Evolutionary conservation across 2,329 filamentous ascomycete genomes (phyloP), one percentile per base, ranked within the genome.

Genomic region (Raffaelea ambrosiae): DNA sequence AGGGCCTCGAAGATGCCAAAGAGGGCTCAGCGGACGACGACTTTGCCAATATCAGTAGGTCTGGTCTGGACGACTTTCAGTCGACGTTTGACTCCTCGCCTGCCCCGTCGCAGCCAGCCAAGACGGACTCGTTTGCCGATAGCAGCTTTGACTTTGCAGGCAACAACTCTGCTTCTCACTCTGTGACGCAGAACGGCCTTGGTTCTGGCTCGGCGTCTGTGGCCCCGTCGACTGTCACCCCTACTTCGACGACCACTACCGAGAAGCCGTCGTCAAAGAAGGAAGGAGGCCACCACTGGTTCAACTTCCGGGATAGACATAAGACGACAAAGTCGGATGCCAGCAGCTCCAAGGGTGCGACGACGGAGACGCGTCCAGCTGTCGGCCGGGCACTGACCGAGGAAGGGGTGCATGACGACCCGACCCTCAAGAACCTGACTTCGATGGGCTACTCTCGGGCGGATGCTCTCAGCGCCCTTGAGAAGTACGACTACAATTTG

Each of bases 401-500:
- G 46, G 80, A 83, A 19, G 85, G 85, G 3, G 85, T 85, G 59
- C 87, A 94, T 59, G 91, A 97, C 60, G 91, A 97, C 61, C 86
- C 88, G 9, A 91, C 95, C 48, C 69, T 97, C 55, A 94, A 95
- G 72, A 83, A 89, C 57, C 65, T 97, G 60, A 95, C 88, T 1
- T 76, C 79, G 10, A 95, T 97, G 89, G 91, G 91, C 1, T 97
- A 94, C 62, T 68, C 80, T 4, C 76, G 91, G 26, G 70, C 73
- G 8, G 81, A 87, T 44, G 86, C 88, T 16, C 69, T 96, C 33
- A 73, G 74, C 44, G 91, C 93, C 21, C 69, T 97, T 61, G 91
- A 97, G 72, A 90, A 91, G 65, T 95, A 86, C 63, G 89, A 97
- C 68, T 96, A 97, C 67, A 93, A 96, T 64, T 76, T 96, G 62